Percentiles rank a stretch among this genome's conserved stretches.
Evolutionary conservation across 2,329 filamentous ascomycete species (phyloP).

Genomic region (Teratosphaeria viscida): DNA sequence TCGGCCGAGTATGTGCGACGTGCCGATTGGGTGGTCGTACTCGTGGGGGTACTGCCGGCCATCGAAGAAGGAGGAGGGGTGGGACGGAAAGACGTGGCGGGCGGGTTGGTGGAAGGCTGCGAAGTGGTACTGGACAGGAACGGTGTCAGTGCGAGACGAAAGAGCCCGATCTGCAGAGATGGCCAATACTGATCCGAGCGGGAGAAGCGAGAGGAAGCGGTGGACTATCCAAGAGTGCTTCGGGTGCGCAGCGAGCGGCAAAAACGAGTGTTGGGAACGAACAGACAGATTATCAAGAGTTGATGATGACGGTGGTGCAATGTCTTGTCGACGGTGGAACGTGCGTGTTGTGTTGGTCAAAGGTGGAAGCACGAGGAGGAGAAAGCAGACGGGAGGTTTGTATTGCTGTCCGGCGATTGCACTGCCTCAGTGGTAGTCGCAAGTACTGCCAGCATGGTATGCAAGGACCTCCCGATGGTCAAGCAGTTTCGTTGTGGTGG

Average conservation of each 20-base stretch:
- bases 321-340: slow-evolving; percentile 13
- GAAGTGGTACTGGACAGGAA: not conserved
- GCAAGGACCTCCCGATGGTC: slow-evolving; percentile 1
- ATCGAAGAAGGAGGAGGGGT: not conserved
- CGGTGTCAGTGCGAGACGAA: not conserved
- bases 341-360: slow-evolving; percentile 1
- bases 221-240: slow-evolving; percentile 1
- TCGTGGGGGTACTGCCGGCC: slow-evolving; percentile 1
- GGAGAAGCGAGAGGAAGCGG: not conserved
- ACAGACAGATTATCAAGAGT: slow-evolving; percentile 23
- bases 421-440: slow-evolving; percentile 4
- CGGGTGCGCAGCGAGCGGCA: not conserved
- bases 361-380: slow-evolving; percentile 1
- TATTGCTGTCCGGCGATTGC: slow-evolving; percentile 1
- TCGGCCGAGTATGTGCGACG: slow-evolving; percentile 29
- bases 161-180: not conserved
- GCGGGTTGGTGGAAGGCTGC: not conserved
- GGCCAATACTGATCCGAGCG: not conserved
- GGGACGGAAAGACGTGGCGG: not conserved
- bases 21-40: slow-evolving; percentile 12
- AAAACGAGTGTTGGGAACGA: slow-evolving; percentile 3
- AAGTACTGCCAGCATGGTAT: slow-evolving; percentile 1
- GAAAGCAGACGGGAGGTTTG: not conserved
- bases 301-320: slow-evolving; percentile 24
- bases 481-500: not conserved